phyloP scores from a whole-genome alignment of 192 early-diverging fungal species.

The Coemansia sp. region DNA sequence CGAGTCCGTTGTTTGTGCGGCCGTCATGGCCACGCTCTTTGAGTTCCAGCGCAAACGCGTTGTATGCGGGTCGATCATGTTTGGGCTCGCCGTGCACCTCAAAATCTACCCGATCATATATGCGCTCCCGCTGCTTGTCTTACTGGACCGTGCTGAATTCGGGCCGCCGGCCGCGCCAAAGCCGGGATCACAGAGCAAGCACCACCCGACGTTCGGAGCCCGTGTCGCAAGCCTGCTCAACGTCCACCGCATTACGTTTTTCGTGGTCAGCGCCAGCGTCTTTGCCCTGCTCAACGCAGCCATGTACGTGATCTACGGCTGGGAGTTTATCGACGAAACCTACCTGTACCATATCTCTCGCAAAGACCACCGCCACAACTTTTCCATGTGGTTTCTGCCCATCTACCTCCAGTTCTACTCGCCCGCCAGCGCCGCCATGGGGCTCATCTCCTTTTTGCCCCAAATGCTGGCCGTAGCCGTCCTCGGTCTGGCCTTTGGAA shows the following conservation, averaged over 20 bases:
- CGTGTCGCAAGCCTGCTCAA: constrained; percentile 45
- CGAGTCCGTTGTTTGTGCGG: constrained; percentile 80
- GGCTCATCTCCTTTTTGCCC: constrained; percentile 80
- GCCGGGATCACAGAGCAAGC: not conserved
- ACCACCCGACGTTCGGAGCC: not conserved
- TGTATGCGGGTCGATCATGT: constrained; percentile 60
- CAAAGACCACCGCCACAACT: constrained; percentile 99
- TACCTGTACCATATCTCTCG: constrained; percentile 93
- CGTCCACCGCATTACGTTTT: constrained; percentile 61
- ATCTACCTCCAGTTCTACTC: constrained; percentile 78
- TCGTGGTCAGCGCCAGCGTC: constrained; percentile 56
- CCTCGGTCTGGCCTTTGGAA: constrained; percentile 69
- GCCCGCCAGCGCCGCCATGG: constrained; percentile 51
- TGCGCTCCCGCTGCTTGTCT: constrained; percentile 74
- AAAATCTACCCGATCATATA: constrained; percentile 99
- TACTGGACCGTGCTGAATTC: constrained; percentile 44
- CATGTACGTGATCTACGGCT: constrained; percentile 78
- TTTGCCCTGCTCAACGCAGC: constrained; percentile 63
- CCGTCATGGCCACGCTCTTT: constrained; percentile 76
- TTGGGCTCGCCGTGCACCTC: constrained; percentile 92
- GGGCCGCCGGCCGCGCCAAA: not conserved
- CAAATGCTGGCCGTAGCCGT: constrained; percentile 67
- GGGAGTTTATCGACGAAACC: constrained; percentile 85
- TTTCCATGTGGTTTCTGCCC: constrained; percentile 94
- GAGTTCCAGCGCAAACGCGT: constrained; percentile 57